Conservation (phyloP, 306 rosid genomes). For the Quercus variabilis region DNA sequence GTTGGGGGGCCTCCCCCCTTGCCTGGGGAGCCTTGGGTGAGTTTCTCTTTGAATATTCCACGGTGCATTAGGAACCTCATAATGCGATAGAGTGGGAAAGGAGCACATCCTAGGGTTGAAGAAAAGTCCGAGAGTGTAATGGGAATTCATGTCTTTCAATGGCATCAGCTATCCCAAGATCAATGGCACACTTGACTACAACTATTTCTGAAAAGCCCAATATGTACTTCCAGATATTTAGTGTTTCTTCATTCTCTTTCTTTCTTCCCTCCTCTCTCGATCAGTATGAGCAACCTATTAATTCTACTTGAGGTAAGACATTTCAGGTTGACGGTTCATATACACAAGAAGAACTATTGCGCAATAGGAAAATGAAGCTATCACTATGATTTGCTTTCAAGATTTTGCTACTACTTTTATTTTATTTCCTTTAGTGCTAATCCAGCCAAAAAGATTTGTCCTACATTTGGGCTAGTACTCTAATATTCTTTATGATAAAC, state of each 20-base stretch:
- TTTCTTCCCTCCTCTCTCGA: background rate
- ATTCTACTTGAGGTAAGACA: background rate
- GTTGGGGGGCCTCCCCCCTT: background rate
- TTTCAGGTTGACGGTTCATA: background rate
- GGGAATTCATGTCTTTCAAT: slow-evolving; percentile 47
- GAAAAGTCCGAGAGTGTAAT: slow-evolving; percentile 52
- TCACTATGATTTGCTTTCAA: background rate
- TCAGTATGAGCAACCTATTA: background rate
- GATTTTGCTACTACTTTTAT: background rate
- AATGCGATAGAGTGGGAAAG: slow-evolving; percentile 22
- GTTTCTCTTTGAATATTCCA: slow-evolving; percentile 33
- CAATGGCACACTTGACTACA: slow-evolving; percentile 59
- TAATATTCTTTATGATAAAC: too few species aligned
- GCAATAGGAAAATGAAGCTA: background rate
- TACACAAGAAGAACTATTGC: background rate
- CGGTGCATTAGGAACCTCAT: slow-evolving; percentile 51
- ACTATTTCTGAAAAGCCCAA: slow-evolving; percentile 57
- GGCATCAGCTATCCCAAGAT: slow-evolving; percentile 62
- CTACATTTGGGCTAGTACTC: background rate
- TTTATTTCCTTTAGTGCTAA: background rate
- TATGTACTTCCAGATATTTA: slow-evolving; percentile 40
- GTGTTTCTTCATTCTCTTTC: slow-evolving; percentile 12
- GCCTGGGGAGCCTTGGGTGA: background rate
- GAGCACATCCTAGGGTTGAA: slow-evolving; percentile 33
- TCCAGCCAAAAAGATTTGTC: background rate